phyloP scores from a whole-genome alignment of 306 rosid species.

The Cyamopsis tetragonoloba region DNA sequence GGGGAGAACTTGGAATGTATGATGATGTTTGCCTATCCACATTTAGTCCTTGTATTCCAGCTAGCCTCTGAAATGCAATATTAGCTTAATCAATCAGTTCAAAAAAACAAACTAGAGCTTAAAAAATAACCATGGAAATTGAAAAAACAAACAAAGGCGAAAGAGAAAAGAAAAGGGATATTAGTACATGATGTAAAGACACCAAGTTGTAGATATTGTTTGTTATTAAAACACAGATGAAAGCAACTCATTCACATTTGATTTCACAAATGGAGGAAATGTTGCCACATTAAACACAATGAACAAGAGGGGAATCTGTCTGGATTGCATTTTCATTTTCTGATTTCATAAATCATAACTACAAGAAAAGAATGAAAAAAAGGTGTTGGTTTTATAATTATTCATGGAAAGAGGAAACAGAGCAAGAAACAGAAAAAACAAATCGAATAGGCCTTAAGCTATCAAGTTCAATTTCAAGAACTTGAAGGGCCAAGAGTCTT shows the following conservation, averaged over 20 bases:
- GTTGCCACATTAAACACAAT: background rate
- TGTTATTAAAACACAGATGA: background rate
- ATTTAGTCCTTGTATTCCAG: slow-evolving; percentile 41
- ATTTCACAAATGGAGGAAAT: background rate
- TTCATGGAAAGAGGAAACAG: no score
- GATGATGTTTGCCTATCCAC: slow-evolving; percentile 45
- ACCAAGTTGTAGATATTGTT: background rate
- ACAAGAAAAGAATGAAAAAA: no score
- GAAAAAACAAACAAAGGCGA: background rate
- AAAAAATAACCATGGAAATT: background rate
- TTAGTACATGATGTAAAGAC: background rate
- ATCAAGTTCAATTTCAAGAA: background rate
- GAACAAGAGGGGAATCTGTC: background rate
- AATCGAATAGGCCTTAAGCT: no score
- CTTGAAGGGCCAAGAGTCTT: background rate
- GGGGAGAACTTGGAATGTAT: slow-evolving; percentile 32
- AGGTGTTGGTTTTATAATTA: no score
- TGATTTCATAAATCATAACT: no score
- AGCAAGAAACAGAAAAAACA: no score
- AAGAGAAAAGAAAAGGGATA: background rate
- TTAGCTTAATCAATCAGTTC: slow-evolving; percentile 24
- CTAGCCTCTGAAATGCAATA: slow-evolving; percentile 37
- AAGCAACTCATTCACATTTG: slow-evolving; percentile 2
- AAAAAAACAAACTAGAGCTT: slow-evolving; percentile 7
- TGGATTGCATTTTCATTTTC: no score